Evolutionary conservation across 768 basidiomycete genomes (phyloP).

Genomic region (Lactarius psammicola): DNA sequence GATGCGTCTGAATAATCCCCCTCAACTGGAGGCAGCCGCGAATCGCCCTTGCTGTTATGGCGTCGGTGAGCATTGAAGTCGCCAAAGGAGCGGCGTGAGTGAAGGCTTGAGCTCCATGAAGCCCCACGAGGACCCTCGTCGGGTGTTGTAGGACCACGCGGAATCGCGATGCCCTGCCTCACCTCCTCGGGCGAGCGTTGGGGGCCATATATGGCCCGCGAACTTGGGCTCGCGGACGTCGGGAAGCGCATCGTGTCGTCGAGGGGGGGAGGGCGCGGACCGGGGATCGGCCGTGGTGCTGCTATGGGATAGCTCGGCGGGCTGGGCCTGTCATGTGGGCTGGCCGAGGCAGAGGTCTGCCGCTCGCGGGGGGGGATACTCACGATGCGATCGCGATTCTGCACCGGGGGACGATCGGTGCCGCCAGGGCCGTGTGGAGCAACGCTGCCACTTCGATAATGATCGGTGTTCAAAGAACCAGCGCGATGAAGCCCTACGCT

Average conservation of each 20-base stretch:
- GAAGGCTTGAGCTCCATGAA: conserved; percentile 23
- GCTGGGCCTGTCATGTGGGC: conserved; percentile 25
- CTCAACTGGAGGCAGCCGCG: conserved; percentile 10
- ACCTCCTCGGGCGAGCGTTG: conserved; percentile 29
- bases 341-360: conserved; percentile 25
- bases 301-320: conserved; percentile 12
- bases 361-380: conserved; percentile 18
- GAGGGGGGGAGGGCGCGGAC: conserved; percentile 18
- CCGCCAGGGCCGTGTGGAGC: conserved; percentile 23
- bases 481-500: conserved; percentile 29
- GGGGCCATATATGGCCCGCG: conserved; percentile 14
- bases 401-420: conserved; percentile 16
- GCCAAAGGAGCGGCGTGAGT: conserved; percentile 25
- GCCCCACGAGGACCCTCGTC: conserved; percentile 24
- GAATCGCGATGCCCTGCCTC: conserved; percentile 28
- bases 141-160: conserved; percentile 17
- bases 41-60: conserved; percentile 22
- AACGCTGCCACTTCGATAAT: conserved; percentile 13
- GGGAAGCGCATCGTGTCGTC: conserved; percentile 26
- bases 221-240: conserved; percentile 26
- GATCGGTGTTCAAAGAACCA: conserved; percentile 20
- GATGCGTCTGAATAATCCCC: conserved; percentile 23
- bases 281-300: conserved; percentile 23
- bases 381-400: conserved; percentile 25
- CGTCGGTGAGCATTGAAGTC: conserved; percentile 22